Percentiles rank a stretch among this genome's conserved stretches.
Evolutionary conservation across 2,329 filamentous ascomycete species (phyloP).

Genomic region (Dothideomycetes sp.): DNA sequence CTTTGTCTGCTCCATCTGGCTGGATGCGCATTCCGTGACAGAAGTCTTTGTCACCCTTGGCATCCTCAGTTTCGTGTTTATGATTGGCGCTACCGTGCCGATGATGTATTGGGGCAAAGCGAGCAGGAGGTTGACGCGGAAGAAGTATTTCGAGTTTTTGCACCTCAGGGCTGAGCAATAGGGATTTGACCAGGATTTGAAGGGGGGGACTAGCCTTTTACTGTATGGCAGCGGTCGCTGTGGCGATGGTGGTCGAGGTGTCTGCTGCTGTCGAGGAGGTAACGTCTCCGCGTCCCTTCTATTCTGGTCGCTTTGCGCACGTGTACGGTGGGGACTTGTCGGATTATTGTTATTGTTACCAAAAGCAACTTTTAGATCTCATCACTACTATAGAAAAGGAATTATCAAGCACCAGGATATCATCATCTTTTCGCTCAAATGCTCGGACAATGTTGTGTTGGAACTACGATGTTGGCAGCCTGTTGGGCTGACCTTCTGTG

Average conservation of each 20-base stretch:
- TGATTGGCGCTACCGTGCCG: constrained; percentile 36
- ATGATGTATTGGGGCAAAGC: constrained; percentile 46
- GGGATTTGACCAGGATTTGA: not conserved
- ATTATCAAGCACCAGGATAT: no score
- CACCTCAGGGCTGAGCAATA: constrained; percentile 30
- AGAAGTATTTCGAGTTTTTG: constrained; percentile 36
- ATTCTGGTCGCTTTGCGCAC: no score
- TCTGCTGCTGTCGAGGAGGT: no score
- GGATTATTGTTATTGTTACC: no score
- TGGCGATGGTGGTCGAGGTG: not conserved
- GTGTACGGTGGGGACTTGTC: no score
- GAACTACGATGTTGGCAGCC: no score
- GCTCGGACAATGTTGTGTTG: no score
- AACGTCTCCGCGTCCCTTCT: no score
- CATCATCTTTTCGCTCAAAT: no score
- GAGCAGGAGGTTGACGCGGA: constrained; percentile 36
- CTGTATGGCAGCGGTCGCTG: not conserved
- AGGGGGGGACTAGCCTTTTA: not conserved
- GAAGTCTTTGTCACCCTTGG: constrained; percentile 43
- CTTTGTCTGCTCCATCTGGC: constrained; percentile 35
- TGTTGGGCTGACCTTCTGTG: no score
- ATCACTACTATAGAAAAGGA: no score
- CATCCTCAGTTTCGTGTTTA: constrained; percentile 39
- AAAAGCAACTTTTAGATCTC: no score
- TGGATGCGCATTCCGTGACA: constrained; percentile 33